A percentile compares a stretch with the other conserved stretches of the same genome.
Conservation (phyloP, 257 asterid species). For the Coffea canephora region DNA sequence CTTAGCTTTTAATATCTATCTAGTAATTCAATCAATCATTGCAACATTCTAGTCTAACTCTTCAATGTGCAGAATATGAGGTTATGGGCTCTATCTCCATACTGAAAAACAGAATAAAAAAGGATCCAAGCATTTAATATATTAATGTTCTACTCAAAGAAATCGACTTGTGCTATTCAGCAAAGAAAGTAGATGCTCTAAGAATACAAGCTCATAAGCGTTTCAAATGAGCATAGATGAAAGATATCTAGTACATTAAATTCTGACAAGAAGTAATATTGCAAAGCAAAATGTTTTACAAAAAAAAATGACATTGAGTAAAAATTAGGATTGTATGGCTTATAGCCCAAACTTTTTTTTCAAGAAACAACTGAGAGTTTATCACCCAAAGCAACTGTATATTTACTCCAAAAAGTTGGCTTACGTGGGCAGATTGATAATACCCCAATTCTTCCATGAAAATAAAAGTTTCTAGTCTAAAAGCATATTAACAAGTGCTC, state of each 20-base stretch:
- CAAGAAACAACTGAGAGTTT: too few relatives aligned
- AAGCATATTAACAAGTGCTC: neutral
- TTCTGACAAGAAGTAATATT: neutral
- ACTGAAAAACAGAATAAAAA: neutral
- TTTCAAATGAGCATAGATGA: neutral
- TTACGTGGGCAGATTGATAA: too few relatives aligned
- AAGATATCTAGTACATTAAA: neutral
- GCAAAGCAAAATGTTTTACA: neutral
- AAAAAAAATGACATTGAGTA: neutral
- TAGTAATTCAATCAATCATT: neutral
- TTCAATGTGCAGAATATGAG: neutral
- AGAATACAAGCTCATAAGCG: neutral
- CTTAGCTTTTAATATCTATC: too few relatives aligned
- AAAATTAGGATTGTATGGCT: too few relatives aligned
- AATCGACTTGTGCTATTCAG: neutral
- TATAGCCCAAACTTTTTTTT: too few relatives aligned
- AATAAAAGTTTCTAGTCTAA: neutral
- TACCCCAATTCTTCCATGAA: neutral
- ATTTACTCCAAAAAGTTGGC: neutral
- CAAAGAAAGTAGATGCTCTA: neutral
- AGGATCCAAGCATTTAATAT: neutral
- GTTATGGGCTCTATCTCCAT: neutral
- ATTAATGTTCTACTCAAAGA: neutral
- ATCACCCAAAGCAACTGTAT: neutral
- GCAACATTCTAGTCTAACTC: neutral